Evolutionary conservation across 768 basidiomycete species (phyloP), one percentile per base, ranked within the genome.

Genomic region (Termitomyces sp.): DNA sequence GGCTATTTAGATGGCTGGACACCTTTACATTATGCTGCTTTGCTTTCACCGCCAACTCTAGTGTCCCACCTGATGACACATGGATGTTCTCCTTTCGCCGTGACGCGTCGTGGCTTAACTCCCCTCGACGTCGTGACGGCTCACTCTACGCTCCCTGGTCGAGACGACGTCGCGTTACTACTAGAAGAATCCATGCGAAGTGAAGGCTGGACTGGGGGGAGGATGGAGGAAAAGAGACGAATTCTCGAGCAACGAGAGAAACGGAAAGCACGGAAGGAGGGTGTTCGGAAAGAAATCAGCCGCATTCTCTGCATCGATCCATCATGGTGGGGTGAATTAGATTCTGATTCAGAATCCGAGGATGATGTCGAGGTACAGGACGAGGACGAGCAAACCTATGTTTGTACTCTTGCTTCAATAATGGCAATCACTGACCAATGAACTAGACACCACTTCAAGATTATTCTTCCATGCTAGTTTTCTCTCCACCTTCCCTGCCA

Each of bases 11-110:
- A 83, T 58, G 95, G 96, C 35, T 98, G 97, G 97, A 94, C 92
- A 10, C 86, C 95, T 3, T 77, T 99, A 12, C 96, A 98, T 65
- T 87, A 96, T 73, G 93, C 96, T 8, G 90, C 90, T 8, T 72
- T 98, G 51, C 75, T 91, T 38, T 85, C 92, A 12, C 94, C 96
- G 33, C 91, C 95, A 3, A 94, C 94, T 2, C 75, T 98, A 21
- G 82, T 98, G 21, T 93, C 94, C 0, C 88, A 93, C 76, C 78
- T 99, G 23, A 86, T 98, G 73, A 96, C 92, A 11, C 90, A 93
- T 63, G 92, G 93, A 46, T 92, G 91, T 60, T 94, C 92, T 26
- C 85, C 91, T 0, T 85, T 91, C 59, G 80, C 85, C 5, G 67
- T 82, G 45, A 96, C 95, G 26, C 80, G 78, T 63, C 84, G 88